Conservation (phyloP, 2,329 filamentous ascomycete genomes). For the Exophiala sideris region DNA sequence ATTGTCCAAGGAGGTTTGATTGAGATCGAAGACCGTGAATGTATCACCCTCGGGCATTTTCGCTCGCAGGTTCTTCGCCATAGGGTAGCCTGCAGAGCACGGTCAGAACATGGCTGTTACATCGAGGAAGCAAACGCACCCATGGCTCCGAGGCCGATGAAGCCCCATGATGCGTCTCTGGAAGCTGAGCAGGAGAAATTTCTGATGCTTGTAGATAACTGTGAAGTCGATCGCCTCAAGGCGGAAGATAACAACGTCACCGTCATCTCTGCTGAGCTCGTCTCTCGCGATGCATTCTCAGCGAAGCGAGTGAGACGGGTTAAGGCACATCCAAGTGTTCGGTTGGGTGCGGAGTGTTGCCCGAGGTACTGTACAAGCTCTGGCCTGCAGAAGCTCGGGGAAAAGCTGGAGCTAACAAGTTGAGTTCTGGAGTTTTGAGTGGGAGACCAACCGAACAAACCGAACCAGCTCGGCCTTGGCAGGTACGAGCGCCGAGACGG, state of each 20-base stretch:
- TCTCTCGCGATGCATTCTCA: conserved; percentile 16
- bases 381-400: conserved; percentile 11
- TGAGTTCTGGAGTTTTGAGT: background rate
- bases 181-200: conserved; percentile 48
- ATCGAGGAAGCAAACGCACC: conserved; percentile 40
- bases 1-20: conserved; percentile 52
- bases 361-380: conserved; percentile 13
- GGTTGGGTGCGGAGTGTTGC: conserved; percentile 18
- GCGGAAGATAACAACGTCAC: conserved; percentile 11
- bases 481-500: background rate
- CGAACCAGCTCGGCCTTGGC: conserved; percentile 1
- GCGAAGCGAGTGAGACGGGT: conserved; percentile 10
- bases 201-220: conserved; percentile 19
- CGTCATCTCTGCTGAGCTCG: conserved; percentile 28
- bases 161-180: conserved; percentile 54
- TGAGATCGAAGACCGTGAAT: conserved; percentile 64
- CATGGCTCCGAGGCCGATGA: conserved; percentile 61
- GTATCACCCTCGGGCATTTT: conserved; percentile 63
- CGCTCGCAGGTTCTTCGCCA: conserved; percentile 67
- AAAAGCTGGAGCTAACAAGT: conserved; percentile 16
- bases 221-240: conserved; percentile 14
- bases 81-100: conserved; percentile 58
- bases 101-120: conserved; percentile 7
- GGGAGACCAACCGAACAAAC: background rate
- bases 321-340: conserved; percentile 4